Base-by-base conservation (phyloP, 2,329 filamentous ascomycete species). In the Penicillium sp. region DNA sequence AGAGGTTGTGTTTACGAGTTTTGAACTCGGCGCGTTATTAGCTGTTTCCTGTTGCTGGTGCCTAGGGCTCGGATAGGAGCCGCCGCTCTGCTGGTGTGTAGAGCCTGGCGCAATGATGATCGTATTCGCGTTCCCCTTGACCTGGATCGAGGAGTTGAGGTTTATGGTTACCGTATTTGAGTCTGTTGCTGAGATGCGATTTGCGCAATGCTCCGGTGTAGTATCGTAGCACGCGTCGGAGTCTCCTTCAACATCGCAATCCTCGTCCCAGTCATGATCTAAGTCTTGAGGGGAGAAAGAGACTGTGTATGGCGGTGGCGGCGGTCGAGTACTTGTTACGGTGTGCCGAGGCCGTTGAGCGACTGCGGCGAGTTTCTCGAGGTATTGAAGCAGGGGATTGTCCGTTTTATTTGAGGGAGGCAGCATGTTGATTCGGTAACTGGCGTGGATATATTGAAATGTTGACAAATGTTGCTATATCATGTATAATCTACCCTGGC, bases 61-160 rank as follows among this genome's bases (percentile, higher is more conserved):
- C 26, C 31, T 46, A 41, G 38, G 17, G 21, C n/a, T 46, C 9
- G 13, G 35, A 15, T 41, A 41, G 13, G 35, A 41, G 35, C 11
- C 3, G 35, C 11, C 3, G 13, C 15, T 11, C 35, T 41, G 35
- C 35, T 41, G 35, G 11, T 41, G 35, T 13, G 15, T 11, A 15
- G 35, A 15, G 30, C 50, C 46, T 17, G 69, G 66, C 5, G 72
- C 66, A 19, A 78, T 64, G 23, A 66, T 64, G 49, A 77, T 60
- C 2, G 68, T 70, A 64, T 78, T 79, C n/a, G 62, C 69, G 58
- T 75, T 66, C 17, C 77, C 77, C 11, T 66, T 62, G 17, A 78
- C 66, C 30, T 61, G 69, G 61, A 78, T 76, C 5, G 75, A 77
- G 8, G 70, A 69, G 58, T 79, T 74, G 49, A 79, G 72, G 44